Evolutionary conservation across 495 filamentous ascomycete genomes (phyloP), one percentile per base, ranked within the genome.

Genomic region (Extremus antarcticus): DNA sequence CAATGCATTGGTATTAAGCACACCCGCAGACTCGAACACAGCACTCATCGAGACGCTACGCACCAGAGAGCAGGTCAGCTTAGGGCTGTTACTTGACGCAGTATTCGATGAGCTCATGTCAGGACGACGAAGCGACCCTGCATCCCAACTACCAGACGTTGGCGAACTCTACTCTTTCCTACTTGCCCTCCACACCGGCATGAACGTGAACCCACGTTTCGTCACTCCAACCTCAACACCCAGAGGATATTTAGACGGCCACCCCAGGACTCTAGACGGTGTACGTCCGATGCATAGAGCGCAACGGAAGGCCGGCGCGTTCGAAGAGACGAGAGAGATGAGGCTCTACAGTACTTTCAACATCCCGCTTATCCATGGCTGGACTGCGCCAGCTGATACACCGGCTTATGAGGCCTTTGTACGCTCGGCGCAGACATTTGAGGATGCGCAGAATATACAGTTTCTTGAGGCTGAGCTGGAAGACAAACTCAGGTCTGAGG

Each of bases 181-280:
- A 9, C 78, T 90, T 24, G 87, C 87, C 43, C 74, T 98, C 2
- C 89, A 96, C 65, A 96, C 90, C 0, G 92, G 92, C 38, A 94
- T 98, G 90, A 97, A 97, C 63, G 92, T 96, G 45, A 97, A 98
- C 63, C 92, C 92, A 38, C 83, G 86, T 17, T 87, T 94, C 53
- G 76, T 88, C 21, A 61, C 80, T 49, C 71, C 73, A 56, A 62
- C 71, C 1, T 45, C 8, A 16, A 48, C 54, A 13, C 59, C 49
- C 0, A 17, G 54, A 25, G 59, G 59, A 2, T 61, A 54, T 8
- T 20, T 57, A n/a, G 43, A 29, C 29, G 51, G 3, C 61, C 66
- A 24, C 38, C 69, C 13, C 64, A 73, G 15, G 68, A 70, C 52
- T 50, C 72, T 17, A 60, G 25, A 24, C 19, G 52, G 19, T 20